Base-by-base conservation (phyloP, 345 rosid genomes). In the Sisymbrium irio region DNA sequence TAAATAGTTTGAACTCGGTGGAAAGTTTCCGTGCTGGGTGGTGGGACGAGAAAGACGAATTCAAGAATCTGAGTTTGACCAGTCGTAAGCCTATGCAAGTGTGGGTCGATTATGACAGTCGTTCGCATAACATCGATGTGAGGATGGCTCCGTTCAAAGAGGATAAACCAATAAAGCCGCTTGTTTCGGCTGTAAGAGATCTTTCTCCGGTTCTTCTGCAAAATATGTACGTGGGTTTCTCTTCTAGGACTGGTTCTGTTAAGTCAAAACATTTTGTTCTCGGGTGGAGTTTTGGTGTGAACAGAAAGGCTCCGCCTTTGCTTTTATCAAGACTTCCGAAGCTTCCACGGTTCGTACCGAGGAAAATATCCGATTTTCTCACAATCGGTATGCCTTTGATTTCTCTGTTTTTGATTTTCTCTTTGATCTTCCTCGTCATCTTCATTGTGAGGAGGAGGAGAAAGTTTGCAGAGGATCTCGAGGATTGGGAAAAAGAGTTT, bases 101-200 rank as follows among this genome's bases (percentile, higher is more conserved):
- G 44, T 95, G 99, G 99, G 74, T 89, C 56, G 96, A 89, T 69
- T 95, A 92, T 70, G 89, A 95, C 62, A 83, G 90, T 0, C 45
- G 6, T 15, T 17, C 76, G 12, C 76, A 82, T 58, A 11, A 64
- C 9, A 33, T 92, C 62, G 81, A 83, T 67, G 89, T 89, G 27
- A 87, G 92, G 39, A 71, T 95, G 22, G 80, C 99, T 20, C 89
- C 92, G 2, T 63, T 19, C 64, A 40, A 62, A 18, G 36, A 71
- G 3, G 58, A 19, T 10, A 83, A 87, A 58, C 98, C 96, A 2
- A 49, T 0, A 0, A 50, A 0, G 9, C 83, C 88, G 4, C 85
- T 89, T 63, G 39, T 92, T 65, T 88, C 94, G 3, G 0, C 56
- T 62, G 12, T n/a, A n/a, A n/a, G n/a, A n/a, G n/a, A n/a, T n/a